Percentiles rank a stretch among this genome's conserved stretches.
phyloP scores from a whole-genome alignment of 106 monocot genomes.

The Amphibolis antarctica region DNA sequence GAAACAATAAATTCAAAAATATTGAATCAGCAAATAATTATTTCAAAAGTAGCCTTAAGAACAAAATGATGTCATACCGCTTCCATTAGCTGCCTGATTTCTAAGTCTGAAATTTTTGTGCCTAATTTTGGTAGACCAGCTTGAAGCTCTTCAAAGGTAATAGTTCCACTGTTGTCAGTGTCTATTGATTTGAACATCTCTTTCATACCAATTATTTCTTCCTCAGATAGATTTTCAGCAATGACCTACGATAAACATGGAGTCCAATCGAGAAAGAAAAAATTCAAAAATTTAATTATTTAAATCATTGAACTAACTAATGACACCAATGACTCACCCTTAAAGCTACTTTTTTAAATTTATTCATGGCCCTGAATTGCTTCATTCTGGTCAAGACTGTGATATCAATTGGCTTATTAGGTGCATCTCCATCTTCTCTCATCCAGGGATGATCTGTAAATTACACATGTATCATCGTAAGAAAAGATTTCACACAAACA shows the following conservation, averaged over 20 bases:
- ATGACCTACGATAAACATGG: slow-evolving; percentile 40
- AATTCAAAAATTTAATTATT: not conserved
- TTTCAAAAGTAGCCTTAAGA: too few species aligned
- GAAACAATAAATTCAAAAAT: too few species aligned
- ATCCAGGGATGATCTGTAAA: slow-evolving; percentile 23
- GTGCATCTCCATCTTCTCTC: slow-evolving; percentile 26
- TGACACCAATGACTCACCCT: slow-evolving; percentile 3
- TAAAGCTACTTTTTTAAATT: slow-evolving; percentile 24
- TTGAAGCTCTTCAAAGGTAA: slow-evolving; percentile 71
- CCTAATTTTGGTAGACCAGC: slow-evolving; percentile 50
- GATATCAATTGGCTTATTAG: slow-evolving; percentile 23
- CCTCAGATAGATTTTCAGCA: slow-evolving; percentile 74
- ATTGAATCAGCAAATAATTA: too few species aligned
- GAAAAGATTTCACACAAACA: too few species aligned
- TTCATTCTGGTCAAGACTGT: slow-evolving; percentile 25
- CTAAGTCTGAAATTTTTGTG: slow-evolving; percentile 55
- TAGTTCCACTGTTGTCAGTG: slow-evolving; percentile 63
- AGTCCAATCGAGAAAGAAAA: not conserved
- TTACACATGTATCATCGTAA: not conserved
- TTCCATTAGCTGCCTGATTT: slow-evolving; percentile 59
- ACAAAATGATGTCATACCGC: slow-evolving; percentile 34
- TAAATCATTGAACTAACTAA: not conserved
- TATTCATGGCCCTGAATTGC: slow-evolving; percentile 29
- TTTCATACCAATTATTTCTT: slow-evolving; percentile 71
- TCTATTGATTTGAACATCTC: slow-evolving; percentile 78